These are phyloP conservation scores for Wickerhamiella siamensis DNA, from an alignment of 805 yeast species.

Conservation along the genomic window DNA sequence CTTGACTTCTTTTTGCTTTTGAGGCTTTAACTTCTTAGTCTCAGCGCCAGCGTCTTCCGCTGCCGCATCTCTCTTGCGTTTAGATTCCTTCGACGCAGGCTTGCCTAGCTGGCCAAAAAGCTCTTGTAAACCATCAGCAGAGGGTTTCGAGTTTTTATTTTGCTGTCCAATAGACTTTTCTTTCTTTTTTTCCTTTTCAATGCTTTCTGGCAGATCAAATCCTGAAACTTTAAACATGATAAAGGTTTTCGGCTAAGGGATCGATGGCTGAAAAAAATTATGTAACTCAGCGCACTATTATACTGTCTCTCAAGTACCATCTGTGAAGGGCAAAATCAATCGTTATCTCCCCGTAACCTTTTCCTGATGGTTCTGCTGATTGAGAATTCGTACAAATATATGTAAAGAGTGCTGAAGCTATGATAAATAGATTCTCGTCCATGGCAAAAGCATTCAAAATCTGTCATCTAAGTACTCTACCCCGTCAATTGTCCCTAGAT, in stretches of 20 bases:
- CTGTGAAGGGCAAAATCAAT: too few species aligned
- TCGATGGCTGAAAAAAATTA: too few species aligned
- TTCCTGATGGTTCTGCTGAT: too few species aligned
- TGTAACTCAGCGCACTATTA: too few species aligned
- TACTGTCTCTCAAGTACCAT: too few species aligned
- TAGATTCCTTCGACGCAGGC: slow-evolving; percentile 7
- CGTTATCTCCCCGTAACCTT: too few species aligned
- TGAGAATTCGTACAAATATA: too few species aligned
- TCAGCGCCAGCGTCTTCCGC: slow-evolving; percentile 14
- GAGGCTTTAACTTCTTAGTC: slow-evolving; percentile 16
- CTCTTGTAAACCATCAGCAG: slow-evolving; percentile 14
- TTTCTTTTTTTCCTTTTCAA: slow-evolving; percentile 6
- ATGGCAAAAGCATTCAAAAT: too few species aligned
- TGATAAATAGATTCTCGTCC: too few species aligned
- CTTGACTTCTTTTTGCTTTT: slow-evolving; percentile 11
- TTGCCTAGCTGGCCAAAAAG: slow-evolving; percentile 10
- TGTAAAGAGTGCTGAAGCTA: too few species aligned
- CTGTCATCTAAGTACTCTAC: too few species aligned
- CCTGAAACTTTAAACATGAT: slow-evolving; percentile 9
- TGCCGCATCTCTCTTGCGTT: slow-evolving; percentile 12
- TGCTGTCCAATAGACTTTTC: slow-evolving; percentile 9
- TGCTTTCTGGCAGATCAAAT: slow-evolving; percentile 4
- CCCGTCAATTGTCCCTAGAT: too few species aligned
- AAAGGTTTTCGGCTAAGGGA: background rate
- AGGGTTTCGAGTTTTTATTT: slow-evolving; percentile 19